Percentiles rank a stretch among this genome's conserved stretches.
These are phyloP conservation scores for Stylosanthes scabra DNA, from an alignment of 331 rosid genomes.

Conservation along the genomic window DNA sequence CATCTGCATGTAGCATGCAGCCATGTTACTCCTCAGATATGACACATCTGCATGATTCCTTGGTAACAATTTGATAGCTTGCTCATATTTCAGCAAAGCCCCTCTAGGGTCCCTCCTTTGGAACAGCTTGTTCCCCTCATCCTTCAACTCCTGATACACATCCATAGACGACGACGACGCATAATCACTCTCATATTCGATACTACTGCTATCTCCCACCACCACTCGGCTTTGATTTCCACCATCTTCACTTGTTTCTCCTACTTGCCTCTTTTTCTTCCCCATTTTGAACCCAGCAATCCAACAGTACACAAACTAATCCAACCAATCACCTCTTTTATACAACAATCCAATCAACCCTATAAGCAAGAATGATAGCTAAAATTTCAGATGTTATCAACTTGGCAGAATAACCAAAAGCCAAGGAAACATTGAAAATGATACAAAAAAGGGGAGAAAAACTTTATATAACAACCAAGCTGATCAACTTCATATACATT, in stretches of 20 bases:
- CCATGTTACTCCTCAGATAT: slow-evolving; percentile 82
- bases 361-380: slow-evolving; percentile 4
- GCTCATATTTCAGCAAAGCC: slow-evolving; percentile 77
- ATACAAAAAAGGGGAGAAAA: background rate
- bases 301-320: slow-evolving; percentile 35
- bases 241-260: slow-evolving; percentile 48
- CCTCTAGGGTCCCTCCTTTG: slow-evolving; percentile 80
- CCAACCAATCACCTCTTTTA: slow-evolving; percentile 29
- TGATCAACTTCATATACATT: background rate
- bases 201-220: slow-evolving; percentile 50
- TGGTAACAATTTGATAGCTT: slow-evolving; percentile 81
- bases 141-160: slow-evolving; percentile 72
- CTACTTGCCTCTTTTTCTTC: slow-evolving; percentile 63
- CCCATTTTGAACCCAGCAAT: slow-evolving; percentile 46
- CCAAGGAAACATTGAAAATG: slow-evolving; percentile 15
- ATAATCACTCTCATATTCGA: slow-evolving; percentile 60
- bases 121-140: slow-evolving; percentile 85
- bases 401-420: slow-evolving; percentile 29
- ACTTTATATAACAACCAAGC: background rate
- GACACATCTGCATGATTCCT: slow-evolving; percentile 76
- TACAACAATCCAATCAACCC: slow-evolving; percentile 40
- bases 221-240: slow-evolving; percentile 39
- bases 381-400: slow-evolving; percentile 25
- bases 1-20: slow-evolving; percentile 95
- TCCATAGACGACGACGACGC: slow-evolving; percentile 59